Base-by-base conservation (phyloP, 129 eudicot species). In the Calendula officinalis region DNA sequence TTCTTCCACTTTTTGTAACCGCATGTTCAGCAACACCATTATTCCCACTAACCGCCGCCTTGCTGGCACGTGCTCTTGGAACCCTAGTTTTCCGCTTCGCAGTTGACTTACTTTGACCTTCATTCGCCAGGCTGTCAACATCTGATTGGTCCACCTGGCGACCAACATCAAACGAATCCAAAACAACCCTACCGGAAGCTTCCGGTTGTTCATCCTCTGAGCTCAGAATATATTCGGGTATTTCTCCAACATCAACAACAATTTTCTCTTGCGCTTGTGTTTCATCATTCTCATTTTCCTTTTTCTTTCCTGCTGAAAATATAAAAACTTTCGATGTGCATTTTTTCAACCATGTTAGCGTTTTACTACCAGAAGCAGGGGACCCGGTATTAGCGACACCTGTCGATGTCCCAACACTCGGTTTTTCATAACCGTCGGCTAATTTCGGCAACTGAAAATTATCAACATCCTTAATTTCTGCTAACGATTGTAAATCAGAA, bases 271-370 rank as follows among this genome's bases (percentile, higher is more conserved):
- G 62, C 43, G 62, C 78, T 43, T 80, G 60, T 32, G 81, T 33
- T 36, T 41, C 74, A 32, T 68, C 74, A 12, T 69, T 60, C 64
- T 58, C 82, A 10, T 37, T 38, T 60, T 75, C 95, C 40, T 67
- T 70, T 65, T 80, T 88, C 78, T 83, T 94, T 65, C 77, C 81
- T 33, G 99, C 86, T 47, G 99, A 89, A 47, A 88, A 86, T 38
- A 68, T 69, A 46, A 74, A 65, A 47, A 90, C 77, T 75, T 79
- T 90, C 3, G 88, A 77, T n/a, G 95, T 76, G 54, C 99, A 94
- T 72, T 86, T 94, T 47, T 83, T 82, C 37, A 94, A 77, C 96
- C 89, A 86, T 49, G 88, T 71, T 12, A 82, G 49, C 17, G 90
- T 79, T 22, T 35, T 64, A 64, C 85, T 80, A 41, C 86, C 87